Evolutionary conservation across 2,329 filamentous ascomycete species (phyloP), one percentile per base, ranked within the genome.

Genomic region (Apiospora phragmitis): DNA sequence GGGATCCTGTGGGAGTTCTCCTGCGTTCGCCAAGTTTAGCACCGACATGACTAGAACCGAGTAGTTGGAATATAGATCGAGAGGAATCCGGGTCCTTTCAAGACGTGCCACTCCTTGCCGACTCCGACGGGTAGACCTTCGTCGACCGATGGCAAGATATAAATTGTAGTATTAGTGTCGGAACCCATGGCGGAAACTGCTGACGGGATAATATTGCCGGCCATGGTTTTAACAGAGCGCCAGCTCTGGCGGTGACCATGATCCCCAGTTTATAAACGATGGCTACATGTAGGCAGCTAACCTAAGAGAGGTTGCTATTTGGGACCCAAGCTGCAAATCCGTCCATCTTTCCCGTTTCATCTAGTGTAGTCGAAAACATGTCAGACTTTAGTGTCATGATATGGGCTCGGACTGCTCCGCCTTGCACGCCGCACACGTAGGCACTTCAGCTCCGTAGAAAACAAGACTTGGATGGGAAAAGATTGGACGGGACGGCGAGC

Each of bases 1-100:
- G 2, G 82, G 81, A 43, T 82, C 79, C 71, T 83, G 82, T 0
- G 79, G 79, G 6, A 77, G 26, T n/a, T 47, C 62, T 26, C 38
- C 38, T 9, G 21, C 55, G 8, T n/a, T 24, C 18, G 38, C 18
- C 55, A 38, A 38, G 55, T 18, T 62, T 4, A 38, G 21, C 18
- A 32, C 55, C 18, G 55, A n/a, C 55, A 62, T 62, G 3, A 38
- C 21, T 38, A 18, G 18, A 14, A 6, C 32, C 6, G 9, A 3
- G 29, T n/a, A 38, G 18, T 14, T 2, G 32, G 24, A 38, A n/a
- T 21, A 38, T 3, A 49, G 3, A 4, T 26, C n/a, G 11, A 24
- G n/a, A 49, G 43, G 21, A 3, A 47, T 9, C 43, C 21, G n/a
- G 11, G 47, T 26, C n/a, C n/a, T 49, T 21, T 24, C n/a, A 7